Percentiles rank a stretch among this genome's conserved stretches.
Evolutionary conservation across 1,284 basidiomycete species (phyloP).

Genomic region (Malassezia dermatis): DNA sequence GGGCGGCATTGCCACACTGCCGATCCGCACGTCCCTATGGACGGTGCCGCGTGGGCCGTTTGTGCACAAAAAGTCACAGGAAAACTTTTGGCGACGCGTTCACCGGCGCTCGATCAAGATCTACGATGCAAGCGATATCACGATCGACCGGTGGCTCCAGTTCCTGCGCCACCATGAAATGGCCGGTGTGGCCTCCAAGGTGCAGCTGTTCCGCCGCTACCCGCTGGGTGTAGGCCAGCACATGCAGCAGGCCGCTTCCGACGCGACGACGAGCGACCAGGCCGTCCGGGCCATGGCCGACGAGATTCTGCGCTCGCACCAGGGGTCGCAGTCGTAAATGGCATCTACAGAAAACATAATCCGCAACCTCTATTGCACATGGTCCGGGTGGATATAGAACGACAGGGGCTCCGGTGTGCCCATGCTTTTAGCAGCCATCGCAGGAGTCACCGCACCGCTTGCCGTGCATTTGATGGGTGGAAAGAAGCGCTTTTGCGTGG

Average conservation of each 20-base stretch:
- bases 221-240: conserved; percentile 14
- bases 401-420: background rate
- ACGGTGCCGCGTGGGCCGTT: conserved; percentile 81
- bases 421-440: background rate
- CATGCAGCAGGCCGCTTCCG: background rate
- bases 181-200: conserved; percentile 75
- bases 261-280: conserved; percentile 2
- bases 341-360: background rate
- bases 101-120: conserved; percentile 80
- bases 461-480: background rate
- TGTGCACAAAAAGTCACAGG: conserved; percentile 85
- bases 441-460: background rate
- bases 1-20: conserved; percentile 61
- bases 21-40: conserved; percentile 68
- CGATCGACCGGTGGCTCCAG: conserved; percentile 69
- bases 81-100: conserved; percentile 81
- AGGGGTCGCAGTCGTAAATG: background rate
- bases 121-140: conserved; percentile 71
- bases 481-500: background rate
- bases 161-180: conserved; percentile 70
- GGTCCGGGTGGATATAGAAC: background rate
- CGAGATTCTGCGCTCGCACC: conserved; percentile 8
- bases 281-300: conserved; percentile 15
- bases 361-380: background rate
- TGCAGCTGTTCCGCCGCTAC: conserved; percentile 57